A percentile compares a stretch with the other conserved stretches of the same genome.
Conservation (phyloP, 1,284 basidiomycete species). For the Irpex lacteus region DNA sequence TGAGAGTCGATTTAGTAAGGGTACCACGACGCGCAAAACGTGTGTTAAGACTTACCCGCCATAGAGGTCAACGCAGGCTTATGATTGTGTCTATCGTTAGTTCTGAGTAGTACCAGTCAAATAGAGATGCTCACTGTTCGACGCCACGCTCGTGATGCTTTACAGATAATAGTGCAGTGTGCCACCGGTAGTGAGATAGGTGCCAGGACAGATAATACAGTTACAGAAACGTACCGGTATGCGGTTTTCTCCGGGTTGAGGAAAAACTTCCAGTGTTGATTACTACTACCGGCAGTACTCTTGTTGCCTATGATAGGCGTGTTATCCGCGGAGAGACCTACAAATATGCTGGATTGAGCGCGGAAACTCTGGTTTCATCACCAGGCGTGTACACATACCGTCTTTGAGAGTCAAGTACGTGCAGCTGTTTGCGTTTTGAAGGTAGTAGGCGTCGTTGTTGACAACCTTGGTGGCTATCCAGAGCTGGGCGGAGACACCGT, state of each 20-base stretch:
- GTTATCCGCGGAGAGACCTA: background rate
- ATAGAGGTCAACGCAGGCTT: background rate
- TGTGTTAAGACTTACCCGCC: background rate
- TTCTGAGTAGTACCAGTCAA: background rate
- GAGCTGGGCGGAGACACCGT: constrained; percentile 1
- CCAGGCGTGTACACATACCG: background rate
- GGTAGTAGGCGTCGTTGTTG: background rate
- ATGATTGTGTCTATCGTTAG: background rate
- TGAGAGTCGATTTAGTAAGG: background rate
- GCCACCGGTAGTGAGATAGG: background rate
- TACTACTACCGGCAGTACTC: background rate
- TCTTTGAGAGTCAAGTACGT: background rate
- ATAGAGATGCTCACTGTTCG: background rate
- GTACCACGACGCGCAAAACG: background rate
- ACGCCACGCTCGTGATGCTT: background rate
- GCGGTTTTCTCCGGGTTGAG: background rate
- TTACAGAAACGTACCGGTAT: background rate
- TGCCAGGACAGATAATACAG: background rate
- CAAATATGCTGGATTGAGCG: background rate
- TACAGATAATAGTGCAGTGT: background rate
- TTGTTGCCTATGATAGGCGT: constrained; percentile 2
- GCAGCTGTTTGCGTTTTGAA: background rate
- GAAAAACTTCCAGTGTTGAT: background rate
- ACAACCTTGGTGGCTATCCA: background rate
- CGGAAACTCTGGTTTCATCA: background rate